Conservation (phyloP, 306 rosid species). For the Sesbania bispinosa region DNA sequence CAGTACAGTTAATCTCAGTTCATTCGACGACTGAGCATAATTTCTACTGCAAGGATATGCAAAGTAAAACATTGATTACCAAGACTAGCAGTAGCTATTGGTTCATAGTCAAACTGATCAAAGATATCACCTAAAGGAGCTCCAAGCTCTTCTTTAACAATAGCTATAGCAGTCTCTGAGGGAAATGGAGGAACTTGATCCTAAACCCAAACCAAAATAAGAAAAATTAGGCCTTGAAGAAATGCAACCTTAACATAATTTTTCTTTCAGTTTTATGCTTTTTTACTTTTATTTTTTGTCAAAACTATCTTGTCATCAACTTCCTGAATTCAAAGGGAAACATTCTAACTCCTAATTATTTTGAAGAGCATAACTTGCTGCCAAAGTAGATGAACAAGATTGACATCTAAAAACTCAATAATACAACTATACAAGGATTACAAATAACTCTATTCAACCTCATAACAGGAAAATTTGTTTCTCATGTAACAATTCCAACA, state of each 20-base stretch:
- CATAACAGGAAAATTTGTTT: neutral
- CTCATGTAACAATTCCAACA: neutral
- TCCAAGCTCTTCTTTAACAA: slow-evolving; percentile 92
- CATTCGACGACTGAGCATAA: neutral
- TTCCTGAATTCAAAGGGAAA: slow-evolving; percentile 10
- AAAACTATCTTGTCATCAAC: neutral
- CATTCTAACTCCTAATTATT: neutral
- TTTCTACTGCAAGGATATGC: slow-evolving; percentile 2
- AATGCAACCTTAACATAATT: neutral
- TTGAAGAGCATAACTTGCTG: neutral
- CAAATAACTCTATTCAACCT: neutral
- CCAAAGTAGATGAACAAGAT: neutral
- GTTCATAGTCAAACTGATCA: slow-evolving; percentile 90
- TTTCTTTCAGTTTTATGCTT: neutral
- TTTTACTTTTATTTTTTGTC: neutral
- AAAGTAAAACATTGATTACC: slow-evolving; percentile 56
- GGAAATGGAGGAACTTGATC: slow-evolving; percentile 99
- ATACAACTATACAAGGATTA: slow-evolving; percentile 3
- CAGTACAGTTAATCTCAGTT: neutral
- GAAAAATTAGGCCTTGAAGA: slow-evolving; percentile 25
- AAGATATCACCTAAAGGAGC: slow-evolving; percentile 64
- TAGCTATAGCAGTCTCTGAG: slow-evolving; percentile 79
- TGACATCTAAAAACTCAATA: neutral
- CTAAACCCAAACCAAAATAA: slow-evolving; percentile 50
- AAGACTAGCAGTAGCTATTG: slow-evolving; percentile 99